These are phyloP conservation scores for Sclerotinia glacialis DNA, from an alignment of 2,329 filamentous ascomycete genomes.

Conservation along the genomic window DNA sequence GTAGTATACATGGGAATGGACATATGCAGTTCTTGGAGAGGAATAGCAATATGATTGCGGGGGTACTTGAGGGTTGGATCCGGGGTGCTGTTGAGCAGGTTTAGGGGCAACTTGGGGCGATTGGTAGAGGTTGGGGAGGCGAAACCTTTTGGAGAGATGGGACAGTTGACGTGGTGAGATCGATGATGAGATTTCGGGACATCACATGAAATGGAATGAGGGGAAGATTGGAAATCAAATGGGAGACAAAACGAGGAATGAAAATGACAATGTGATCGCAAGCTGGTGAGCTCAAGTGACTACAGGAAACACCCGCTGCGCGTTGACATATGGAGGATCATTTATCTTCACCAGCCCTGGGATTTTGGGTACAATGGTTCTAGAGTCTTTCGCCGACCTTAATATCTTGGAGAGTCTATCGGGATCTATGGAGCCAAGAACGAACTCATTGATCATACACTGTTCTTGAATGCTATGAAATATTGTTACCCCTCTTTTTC, in stretches of 20 bases:
- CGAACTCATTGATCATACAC: too few relatives aligned
- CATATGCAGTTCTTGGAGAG: conserved; percentile 51
- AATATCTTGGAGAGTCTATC: not conserved
- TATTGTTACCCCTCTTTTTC: not conserved
- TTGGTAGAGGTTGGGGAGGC: too few relatives aligned
- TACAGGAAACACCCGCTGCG: not conserved
- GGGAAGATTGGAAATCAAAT: not conserved
- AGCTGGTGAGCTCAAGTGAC: not conserved
- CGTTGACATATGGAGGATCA: not conserved
- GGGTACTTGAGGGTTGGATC: conserved; percentile 37
- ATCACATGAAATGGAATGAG: not conserved
- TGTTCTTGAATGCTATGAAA: too few relatives aligned
- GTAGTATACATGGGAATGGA: conserved; percentile 46
- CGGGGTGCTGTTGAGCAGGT: conserved; percentile 1
- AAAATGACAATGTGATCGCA: not conserved
- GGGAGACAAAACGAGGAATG: not conserved
- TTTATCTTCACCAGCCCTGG: not conserved
- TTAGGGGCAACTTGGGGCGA: not conserved
- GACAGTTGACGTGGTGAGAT: not conserved
- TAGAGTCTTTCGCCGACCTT: not conserved
- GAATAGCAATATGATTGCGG: conserved; percentile 45
- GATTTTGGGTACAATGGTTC: not conserved
- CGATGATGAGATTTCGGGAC: not conserved
- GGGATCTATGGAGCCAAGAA: not conserved
- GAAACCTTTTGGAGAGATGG: not conserved